Evolutionary conservation across 2,329 filamentous ascomycete species (phyloP), one percentile per base, ranked within the genome.

Genomic region (Endocalyx cinctus): DNA sequence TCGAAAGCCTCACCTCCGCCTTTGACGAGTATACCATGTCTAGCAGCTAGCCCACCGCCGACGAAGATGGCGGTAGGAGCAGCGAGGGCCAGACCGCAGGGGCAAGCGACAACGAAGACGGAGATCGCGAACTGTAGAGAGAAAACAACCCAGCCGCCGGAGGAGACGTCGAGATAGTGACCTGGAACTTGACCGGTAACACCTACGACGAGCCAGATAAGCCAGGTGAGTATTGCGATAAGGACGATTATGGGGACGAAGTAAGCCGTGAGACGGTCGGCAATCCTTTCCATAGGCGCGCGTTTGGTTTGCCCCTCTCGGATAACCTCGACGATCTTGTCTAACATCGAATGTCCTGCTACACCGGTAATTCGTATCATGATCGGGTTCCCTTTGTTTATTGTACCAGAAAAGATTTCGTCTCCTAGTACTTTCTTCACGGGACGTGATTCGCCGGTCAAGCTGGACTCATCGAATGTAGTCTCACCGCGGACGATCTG

Each of bases 1-100:
- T 90, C 84, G 53, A 92, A 90, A 1, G 86, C 87, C 54, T 89
- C 84, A 20, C 87, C 87, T 15, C 87, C 87, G 15, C 87, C 86
- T 58, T 88, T 87, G 46, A 84, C 86, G 1, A 94, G 68, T 34
- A 94, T 87, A 2, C 87, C 87, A 49, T 86, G 64, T 54, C 83
- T 81, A 6, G 87, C 87, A 3, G 87, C 87, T 13, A 92, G 64
- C 2, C 86, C 86, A 22, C 84, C 81, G 3, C 85, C 87, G 8
- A 92, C 86, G 44, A 90, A 90, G 20, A 94, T 76, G 33, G 87
- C 87, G 0, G 87, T 94, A 1, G 87, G 87, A 0, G 86, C 86
- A n/a, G 87, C 87, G 6, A 94, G 75, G 2, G 82, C 87, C 11
- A 94, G 71, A 3, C 87, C 87, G 50, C 87, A 94, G 2, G 87